A percentile compares a stretch with the other conserved stretches of the same genome.
Evolutionary conservation across 2,329 filamentous ascomycete genomes (phyloP).

Genomic region (Aspergillus floridensis): DNA sequence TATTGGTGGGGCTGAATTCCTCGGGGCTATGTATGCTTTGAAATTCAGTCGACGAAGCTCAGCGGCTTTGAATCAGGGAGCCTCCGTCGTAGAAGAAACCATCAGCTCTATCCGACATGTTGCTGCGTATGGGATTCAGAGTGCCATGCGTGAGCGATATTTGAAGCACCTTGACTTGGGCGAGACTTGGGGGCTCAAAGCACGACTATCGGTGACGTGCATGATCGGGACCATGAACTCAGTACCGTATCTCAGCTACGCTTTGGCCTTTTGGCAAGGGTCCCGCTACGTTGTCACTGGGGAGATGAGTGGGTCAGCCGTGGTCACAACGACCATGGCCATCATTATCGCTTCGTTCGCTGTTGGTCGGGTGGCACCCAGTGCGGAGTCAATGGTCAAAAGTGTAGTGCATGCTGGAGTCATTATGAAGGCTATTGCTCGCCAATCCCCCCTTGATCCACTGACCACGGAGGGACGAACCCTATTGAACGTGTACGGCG

Average conservation of each 20-base stretch:
- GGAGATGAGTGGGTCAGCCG: conserved; percentile 18
- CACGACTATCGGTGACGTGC: background rate
- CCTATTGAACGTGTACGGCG: conserved; percentile 19
- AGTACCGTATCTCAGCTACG: conserved; percentile 56
- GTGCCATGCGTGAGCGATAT: conserved; percentile 25
- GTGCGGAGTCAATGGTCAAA: background rate
- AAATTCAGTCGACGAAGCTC: background rate
- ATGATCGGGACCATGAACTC: background rate
- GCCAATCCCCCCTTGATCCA: conserved; percentile 36
- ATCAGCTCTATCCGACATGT: background rate
- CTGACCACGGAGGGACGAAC: conserved; percentile 20
- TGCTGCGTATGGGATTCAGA: background rate
- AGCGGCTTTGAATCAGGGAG: background rate
- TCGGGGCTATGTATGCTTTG: background rate
- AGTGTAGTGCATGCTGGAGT: conserved; percentile 20
- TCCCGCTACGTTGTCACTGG: conserved; percentile 26
- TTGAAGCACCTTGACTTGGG: background rate
- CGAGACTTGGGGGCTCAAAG: background rate
- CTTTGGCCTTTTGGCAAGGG: conserved; percentile 51
- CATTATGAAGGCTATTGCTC: conserved; percentile 41
- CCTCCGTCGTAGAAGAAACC: background rate
- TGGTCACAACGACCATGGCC: background rate
- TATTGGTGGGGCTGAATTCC: background rate
- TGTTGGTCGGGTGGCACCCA: background rate
- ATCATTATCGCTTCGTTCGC: background rate